phyloP scores from a whole-genome alignment of 257 asterid genomes.

The Nicotiana tomentosiformis region DNA sequence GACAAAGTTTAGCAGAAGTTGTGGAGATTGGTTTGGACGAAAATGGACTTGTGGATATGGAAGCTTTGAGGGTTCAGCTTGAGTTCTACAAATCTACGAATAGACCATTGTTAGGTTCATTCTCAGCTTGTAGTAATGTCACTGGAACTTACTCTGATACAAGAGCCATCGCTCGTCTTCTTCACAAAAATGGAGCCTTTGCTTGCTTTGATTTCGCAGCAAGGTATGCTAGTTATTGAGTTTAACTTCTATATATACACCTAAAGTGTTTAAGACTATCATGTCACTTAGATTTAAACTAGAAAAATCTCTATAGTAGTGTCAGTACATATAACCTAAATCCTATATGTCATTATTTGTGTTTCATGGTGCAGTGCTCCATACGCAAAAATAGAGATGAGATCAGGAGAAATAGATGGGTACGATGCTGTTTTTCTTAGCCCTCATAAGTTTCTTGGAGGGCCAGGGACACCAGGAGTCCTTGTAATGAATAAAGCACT shows the following conservation, averaged over 20 bases:
- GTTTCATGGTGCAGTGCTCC: constrained; percentile 35
- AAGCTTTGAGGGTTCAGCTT: constrained; percentile 31
- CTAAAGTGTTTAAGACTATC: too few relatives aligned
- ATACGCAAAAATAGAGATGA: constrained; percentile 50
- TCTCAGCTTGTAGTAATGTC: constrained; percentile 81
- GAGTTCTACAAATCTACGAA: constrained; percentile 21
- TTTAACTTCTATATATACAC: not conserved
- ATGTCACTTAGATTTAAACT: too few relatives aligned
- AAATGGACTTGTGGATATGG: constrained; percentile 47
- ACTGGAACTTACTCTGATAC: constrained; percentile 56
- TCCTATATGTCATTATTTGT: too few relatives aligned
- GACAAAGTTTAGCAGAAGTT: constrained; percentile 69
- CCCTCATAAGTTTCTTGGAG: constrained; percentile 71
- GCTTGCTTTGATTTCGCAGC: constrained; percentile 73
- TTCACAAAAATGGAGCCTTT: constrained; percentile 55
- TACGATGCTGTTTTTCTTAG: constrained; percentile 46
- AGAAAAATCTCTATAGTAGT: too few relatives aligned
- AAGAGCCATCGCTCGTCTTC: constrained; percentile 36
- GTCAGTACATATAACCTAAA: not conserved
- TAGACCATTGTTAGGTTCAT: constrained; percentile 56
- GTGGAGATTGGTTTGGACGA: constrained; percentile 58
- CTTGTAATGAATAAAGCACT: constrained; percentile 45
- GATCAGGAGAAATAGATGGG: constrained; percentile 42
- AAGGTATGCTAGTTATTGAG: constrained; percentile 22
- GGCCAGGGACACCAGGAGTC: constrained; percentile 74